These are phyloP conservation scores for Metschnikowia cubensis DNA, from an alignment of 805 yeast species.

Conservation along the genomic window DNA sequence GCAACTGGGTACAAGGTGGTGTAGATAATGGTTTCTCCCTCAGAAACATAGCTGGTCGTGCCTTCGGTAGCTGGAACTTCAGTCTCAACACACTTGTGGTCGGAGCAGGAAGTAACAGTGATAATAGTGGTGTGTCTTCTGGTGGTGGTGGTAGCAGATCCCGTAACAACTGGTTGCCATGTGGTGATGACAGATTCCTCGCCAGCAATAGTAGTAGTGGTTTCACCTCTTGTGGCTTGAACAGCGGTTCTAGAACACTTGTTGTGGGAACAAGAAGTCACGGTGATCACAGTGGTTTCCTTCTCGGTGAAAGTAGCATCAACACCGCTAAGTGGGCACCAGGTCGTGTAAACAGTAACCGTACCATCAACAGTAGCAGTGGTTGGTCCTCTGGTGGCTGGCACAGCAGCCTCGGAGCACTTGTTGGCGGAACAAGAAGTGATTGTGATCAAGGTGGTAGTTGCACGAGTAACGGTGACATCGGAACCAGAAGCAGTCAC, in stretches of 20 bases:
- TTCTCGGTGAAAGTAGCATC: slow-evolving; percentile 13
- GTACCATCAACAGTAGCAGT: slow-evolving; percentile 20
- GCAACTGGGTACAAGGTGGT: slow-evolving; percentile 22
- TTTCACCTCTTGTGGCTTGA: slow-evolving; percentile 32
- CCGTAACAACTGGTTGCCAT: slow-evolving; percentile 34
- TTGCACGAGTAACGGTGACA: slow-evolving; percentile 11
- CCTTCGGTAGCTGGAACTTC: slow-evolving; percentile 15
- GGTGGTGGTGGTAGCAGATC: slow-evolving; percentile 14
- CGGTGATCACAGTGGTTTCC: slow-evolving; percentile 25
- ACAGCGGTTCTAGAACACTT: slow-evolving; percentile 14
- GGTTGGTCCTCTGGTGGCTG: slow-evolving; percentile 33
- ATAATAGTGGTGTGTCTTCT: slow-evolving; percentile 15
- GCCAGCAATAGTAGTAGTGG: slow-evolving; percentile 21
- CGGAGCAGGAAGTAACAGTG: slow-evolving; percentile 11
- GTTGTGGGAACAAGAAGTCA: slow-evolving; percentile 19
- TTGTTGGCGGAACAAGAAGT: slow-evolving; percentile 35
- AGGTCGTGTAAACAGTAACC: slow-evolving; percentile 28
- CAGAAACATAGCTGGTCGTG: slow-evolving; percentile 16
- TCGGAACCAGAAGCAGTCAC: slow-evolving; percentile 14
- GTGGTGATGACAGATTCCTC: slow-evolving; percentile 26
- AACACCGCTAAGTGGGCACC: slow-evolving; percentile 29
- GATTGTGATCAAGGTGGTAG: slow-evolving; percentile 21
- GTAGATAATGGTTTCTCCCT: slow-evolving; percentile 19
- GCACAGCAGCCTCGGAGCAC: slow-evolving; percentile 23
- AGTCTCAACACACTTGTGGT: slow-evolving; percentile 12